Percentiles rank a stretch among this genome's conserved stretches.
phyloP scores from a whole-genome alignment of 768 basidiomycete genomes.

The Rubroboletus satanas region DNA sequence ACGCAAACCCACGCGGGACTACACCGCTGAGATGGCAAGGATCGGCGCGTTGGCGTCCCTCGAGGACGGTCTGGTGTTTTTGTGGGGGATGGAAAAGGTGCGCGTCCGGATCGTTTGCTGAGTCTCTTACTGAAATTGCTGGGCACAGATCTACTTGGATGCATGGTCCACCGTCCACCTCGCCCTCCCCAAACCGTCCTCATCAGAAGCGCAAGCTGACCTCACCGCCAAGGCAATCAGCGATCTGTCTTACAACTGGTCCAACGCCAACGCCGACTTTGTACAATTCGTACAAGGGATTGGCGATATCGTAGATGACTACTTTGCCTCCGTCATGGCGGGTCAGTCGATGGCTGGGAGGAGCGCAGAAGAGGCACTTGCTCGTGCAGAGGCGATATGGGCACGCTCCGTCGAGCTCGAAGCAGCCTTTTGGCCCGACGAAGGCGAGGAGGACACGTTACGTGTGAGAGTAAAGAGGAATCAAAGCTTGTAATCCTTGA shows the following conservation, averaged over 20 bases:
- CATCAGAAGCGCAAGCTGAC: background rate
- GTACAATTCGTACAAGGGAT: conserved; percentile 49
- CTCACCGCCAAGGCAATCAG: conserved; percentile 33
- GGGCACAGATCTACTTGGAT: conserved; percentile 58
- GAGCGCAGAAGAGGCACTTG: conserved; percentile 9
- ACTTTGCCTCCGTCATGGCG: conserved; percentile 33
- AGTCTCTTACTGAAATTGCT: background rate
- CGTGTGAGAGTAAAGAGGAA: background rate
- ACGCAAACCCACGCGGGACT: conserved; percentile 60
- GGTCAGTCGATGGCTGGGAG: conserved; percentile 23
- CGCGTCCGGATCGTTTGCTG: background rate
- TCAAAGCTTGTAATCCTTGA: background rate
- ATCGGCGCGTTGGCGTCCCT: conserved; percentile 43
- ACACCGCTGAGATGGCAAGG: conserved; percentile 68
- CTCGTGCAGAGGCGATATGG: conserved; percentile 51
- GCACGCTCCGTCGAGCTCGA: conserved; percentile 58
- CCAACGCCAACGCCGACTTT: conserved; percentile 45
- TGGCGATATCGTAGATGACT: conserved; percentile 43
- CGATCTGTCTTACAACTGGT: conserved; percentile 62
- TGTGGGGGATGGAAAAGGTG: conserved; percentile 82
- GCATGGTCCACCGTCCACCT: conserved; percentile 55
- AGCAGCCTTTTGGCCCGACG: conserved; percentile 54
- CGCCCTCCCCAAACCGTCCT: background rate
- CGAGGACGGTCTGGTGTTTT: conserved; percentile 63
- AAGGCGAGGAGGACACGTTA: conserved; percentile 32